These are phyloP conservation scores for Astragalus membranaceus DNA, from an alignment of 306 rosid genomes.

Conservation along the genomic window DNA sequence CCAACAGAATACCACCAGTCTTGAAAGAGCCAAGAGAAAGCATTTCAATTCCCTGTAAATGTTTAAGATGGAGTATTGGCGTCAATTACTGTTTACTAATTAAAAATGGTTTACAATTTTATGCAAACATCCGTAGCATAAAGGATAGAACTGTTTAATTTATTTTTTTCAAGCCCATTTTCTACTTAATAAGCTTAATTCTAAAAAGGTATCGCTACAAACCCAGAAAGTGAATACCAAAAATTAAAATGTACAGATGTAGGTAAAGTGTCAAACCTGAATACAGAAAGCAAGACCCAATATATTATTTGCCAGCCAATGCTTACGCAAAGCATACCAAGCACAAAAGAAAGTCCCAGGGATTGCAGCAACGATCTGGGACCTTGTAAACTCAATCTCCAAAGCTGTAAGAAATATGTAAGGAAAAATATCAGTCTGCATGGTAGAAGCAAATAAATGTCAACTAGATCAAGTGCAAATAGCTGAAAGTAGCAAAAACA, in stretches of 20 bases:
- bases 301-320: slow-evolving; percentile 95
- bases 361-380: slow-evolving; percentile 82
- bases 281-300: slow-evolving; percentile 96
- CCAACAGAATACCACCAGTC: slow-evolving; percentile 98
- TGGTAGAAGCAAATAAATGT: slow-evolving; percentile 35
- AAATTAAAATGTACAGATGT: not conserved
- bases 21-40: slow-evolving; percentile 98
- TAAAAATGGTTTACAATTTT: not conserved
- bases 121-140: not conserved
- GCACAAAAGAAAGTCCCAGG: slow-evolving; percentile 97
- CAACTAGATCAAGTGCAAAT: slow-evolving; percentile 41
- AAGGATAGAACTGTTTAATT: not conserved
- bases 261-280: slow-evolving; percentile 50
- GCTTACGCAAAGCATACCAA: slow-evolving; percentile 90
- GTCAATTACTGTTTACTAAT: slow-evolving; percentile 13
- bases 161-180: not conserved
- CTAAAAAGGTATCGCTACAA: not conserved
- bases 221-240: not conserved
- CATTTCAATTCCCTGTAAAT: slow-evolving; percentile 95
- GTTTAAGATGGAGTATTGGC: slow-evolving; percentile 1
- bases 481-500: slow-evolving; percentile 7
- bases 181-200: not conserved
- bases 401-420: slow-evolving; percentile 71
- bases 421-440: slow-evolving; percentile 65
- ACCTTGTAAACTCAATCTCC: slow-evolving; percentile 93